phyloP scores from a whole-genome alignment of 176 grass and related monocot genomes.

The Miscanthus lutarioriparius region DNA sequence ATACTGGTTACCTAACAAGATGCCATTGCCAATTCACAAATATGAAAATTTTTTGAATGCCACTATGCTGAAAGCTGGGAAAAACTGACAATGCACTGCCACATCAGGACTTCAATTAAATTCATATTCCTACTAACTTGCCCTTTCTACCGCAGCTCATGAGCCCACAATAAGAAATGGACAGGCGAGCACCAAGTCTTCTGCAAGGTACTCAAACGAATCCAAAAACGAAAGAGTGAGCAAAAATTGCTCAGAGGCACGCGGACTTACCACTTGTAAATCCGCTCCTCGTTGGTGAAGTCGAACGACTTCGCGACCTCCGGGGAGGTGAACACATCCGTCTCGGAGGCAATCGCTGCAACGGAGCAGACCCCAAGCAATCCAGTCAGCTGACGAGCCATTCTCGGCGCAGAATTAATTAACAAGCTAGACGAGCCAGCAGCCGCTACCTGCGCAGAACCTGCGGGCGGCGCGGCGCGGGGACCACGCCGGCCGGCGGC shows the following conservation, averaged over 20 bases:
- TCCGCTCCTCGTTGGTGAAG: slow-evolving; percentile 86
- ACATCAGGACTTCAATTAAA: background rate
- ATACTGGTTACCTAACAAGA: background rate
- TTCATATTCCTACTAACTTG: background rate
- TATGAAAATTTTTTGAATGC: background rate
- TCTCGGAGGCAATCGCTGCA: slow-evolving; percentile 63
- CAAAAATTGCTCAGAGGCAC: background rate
- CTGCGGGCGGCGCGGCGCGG: slow-evolving; percentile 47
- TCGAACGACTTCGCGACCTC: slow-evolving; percentile 81
- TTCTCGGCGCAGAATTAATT: background rate
- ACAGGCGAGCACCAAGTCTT: background rate
- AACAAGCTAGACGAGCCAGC: background rate
- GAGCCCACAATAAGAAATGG: background rate
- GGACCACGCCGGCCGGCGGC: slow-evolving; percentile 41
- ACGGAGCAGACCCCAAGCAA: background rate
- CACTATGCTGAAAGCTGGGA: background rate
- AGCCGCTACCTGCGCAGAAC: slow-evolving; percentile 58
- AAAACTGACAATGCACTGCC: background rate
- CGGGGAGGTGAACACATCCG: slow-evolving; percentile 83
- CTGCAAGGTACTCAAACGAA: background rate
- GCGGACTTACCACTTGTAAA: slow-evolving; percentile 86
- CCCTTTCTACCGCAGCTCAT: background rate
- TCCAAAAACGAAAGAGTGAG: background rate
- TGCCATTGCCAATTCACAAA: background rate
- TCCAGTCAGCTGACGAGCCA: slow-evolving; percentile 6